Evolutionary conservation across 176 grass and related monocot species (phyloP), one percentile per base, ranked within the genome.

Genomic region (Tillandsia fasciculata): DNA sequence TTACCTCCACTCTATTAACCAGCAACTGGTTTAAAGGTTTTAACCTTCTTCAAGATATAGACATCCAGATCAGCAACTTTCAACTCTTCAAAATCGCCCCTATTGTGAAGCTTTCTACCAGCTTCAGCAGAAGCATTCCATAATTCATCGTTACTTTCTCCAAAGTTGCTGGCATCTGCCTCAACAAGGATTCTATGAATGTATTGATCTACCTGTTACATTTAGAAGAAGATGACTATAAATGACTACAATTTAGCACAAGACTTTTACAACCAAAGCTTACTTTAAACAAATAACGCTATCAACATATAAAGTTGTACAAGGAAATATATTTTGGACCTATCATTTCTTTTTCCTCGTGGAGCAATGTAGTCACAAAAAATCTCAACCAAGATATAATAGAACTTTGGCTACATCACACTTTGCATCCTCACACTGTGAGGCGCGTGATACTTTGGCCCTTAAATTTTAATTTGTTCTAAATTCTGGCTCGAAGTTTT

Each of bases 21-120:
- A 48, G 52, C 11, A 20, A 77, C 13, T 58, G 42, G 65, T 15
- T 57, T 48, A 79, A 71, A 53, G 71, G 9, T 65, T 18, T 71
- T 72, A 76, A 87, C 94, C 89, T 97, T 90, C 71, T 90, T 90
- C 77, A 97, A 80, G 17, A 93, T 80, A 90, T 93, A 97, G 51
- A 72, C 51, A 85, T 97, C 89, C 72, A 93, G 72, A 65, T 91
- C 84, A 70, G 77, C 27, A 53, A 72, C 67, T 18, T 77, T 74
- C 0, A 86, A 84, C 75, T 90, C 84, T 76, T 85, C 82, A 70
- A 89, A 53, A 73, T 85, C 82, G 67, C 82, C 89, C 86, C 79
- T 93, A 73, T 72, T 82, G 68, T 97, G 92, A 79, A 97, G 51
- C 63, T 76, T 87, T 85, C 56, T 28, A 56, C 89, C 94, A 81